These are phyloP conservation scores for Phytophthora pseudosyringae DNA, from an alignment of 352 stramenopile genomes.

Conservation along the genomic window DNA sequence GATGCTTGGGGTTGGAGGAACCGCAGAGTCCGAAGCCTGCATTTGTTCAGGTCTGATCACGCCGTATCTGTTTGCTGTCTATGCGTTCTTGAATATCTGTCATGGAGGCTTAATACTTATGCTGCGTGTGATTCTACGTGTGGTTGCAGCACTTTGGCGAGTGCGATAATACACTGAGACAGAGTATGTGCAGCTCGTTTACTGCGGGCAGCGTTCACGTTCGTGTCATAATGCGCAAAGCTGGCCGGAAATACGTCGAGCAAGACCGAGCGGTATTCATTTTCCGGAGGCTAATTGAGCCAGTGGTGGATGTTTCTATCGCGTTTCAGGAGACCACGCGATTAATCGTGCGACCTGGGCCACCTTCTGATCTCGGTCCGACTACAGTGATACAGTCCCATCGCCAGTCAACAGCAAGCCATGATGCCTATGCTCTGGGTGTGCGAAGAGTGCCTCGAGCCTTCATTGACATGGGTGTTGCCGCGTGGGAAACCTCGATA, in stretches of 20 bases:
- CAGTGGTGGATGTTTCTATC: constrained; percentile 18
- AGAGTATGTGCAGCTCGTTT: constrained; percentile 32
- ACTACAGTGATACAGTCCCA: constrained; percentile 30
- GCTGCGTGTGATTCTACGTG: not conserved
- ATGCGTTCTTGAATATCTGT: too few relatives aligned
- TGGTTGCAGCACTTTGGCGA: constrained; percentile 16
- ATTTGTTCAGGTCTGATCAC: constrained; percentile 21
- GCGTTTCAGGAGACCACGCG: constrained; percentile 31
- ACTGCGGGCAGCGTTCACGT: constrained; percentile 24
- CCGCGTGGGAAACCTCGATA: constrained; percentile 31
- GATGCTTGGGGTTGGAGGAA: constrained; percentile 24
- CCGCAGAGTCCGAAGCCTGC: constrained; percentile 24
- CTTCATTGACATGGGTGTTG: constrained; percentile 36
- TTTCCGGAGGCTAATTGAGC: constrained; percentile 29
- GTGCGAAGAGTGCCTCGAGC: constrained; percentile 13
- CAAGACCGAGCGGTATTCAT: constrained; percentile 28
- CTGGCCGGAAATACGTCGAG: constrained; percentile 29
- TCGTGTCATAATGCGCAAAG: constrained; percentile 29
- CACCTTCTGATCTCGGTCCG: constrained; percentile 14
- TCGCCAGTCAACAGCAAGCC: constrained; percentile 26
- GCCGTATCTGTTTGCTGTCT: not conserved
- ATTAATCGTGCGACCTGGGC: constrained; percentile 19
- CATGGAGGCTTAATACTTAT: not conserved
- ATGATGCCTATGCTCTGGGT: constrained; percentile 21
- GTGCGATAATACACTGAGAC: constrained; percentile 18